Evolutionary conservation across 2,329 filamentous ascomycete genomes (phyloP), one percentile per base, ranked within the genome.

Genomic region (Chaetomiaceae sp.): DNA sequence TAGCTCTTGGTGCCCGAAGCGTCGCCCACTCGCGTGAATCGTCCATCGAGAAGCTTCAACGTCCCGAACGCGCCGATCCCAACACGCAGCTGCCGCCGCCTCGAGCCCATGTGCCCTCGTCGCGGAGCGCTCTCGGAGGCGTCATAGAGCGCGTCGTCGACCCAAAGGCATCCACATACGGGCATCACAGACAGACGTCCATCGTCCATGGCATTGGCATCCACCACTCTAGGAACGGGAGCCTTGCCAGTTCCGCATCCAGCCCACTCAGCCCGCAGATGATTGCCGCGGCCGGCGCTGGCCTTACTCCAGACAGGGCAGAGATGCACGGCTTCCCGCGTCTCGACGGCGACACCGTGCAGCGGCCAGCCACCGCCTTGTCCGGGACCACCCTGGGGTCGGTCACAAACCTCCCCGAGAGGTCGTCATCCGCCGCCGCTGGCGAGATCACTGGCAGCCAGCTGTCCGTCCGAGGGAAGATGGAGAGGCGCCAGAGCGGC

Each of bases 151-250:
- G 78, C 58, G 64, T 73, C n/a, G 68, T 76, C 53, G 81, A 83
- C 58, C 74, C 72, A 42, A 83, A 82, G 63, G 68, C 70, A 38
- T 71, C 71, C 30, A 63, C 73, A 20, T 83, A 97, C 75, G 89
- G 88, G 53, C 91, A 99, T 68, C 90, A 97, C 70, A 85, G 93
- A 49, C 90, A 99, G 72, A 95, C 92, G 0, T 97, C 92, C 43
- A 96, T 97, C 61, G 91, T 97, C 51, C 89, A 97, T 81, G 92
- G 93, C 63, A 85, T 62, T 47, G 58, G 60, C 16, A 62, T 95
- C 60, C 91, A 96, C 68, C 93, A 99, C 80, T 81, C 81, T 62
- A 78, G 92, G 70, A 95, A 95, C 78, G 87, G 90, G 61, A 96
- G 91, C 71, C 82, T 86, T 63, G 82, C 84, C 58, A 90, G 88